Evolutionary conservation across 139 green algal species (phyloP), one percentile per base, ranked within the genome.

Genomic region (Chlamydomonas incerta): DNA sequence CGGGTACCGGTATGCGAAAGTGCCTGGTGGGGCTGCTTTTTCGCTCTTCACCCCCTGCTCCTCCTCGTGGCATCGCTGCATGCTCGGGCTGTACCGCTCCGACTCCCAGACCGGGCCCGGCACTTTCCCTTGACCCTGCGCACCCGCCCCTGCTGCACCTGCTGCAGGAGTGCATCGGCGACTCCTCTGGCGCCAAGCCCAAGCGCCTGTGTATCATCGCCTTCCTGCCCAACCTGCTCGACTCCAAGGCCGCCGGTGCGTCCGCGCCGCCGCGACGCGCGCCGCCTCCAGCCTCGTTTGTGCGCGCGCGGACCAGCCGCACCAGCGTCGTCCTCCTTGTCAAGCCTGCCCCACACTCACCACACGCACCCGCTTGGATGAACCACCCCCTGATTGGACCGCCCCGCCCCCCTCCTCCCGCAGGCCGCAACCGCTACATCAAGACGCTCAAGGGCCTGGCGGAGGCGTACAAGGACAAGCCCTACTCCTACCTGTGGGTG

Each of bases 171-270:
- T 97, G 95, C 86, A 33, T 88, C 15, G 95, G 95, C 0, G 70
- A 91, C n/a, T 89, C 80, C 20, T 33, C 33, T 9, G 88, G 50
- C 52, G 73, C 87, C 28, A 85, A 90, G 52, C 20, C 92, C 35
- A 91, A 90, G 88, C 90, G 95, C 92, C 91, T 98, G 80, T 98
- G 90, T 88, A 89, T 98, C 24, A 29, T 99, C 14, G 94, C 92
- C 57, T 98, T 99, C 90, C 88, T 99, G 74, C 96, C 96, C 11
- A 84, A 99, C 91, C 98, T 99, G 87, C 87, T 99, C 35, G 96
- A 99, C 93, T 92, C 86, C 41, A 90, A 92, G 74, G 96, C 95
- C 1, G 58, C 82, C 6, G 96, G 95, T 34, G 89, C 47, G 84
- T 69, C 47, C 8, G 41, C 6, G n/a, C n/a, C n/a, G n/a, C n/a